Evolutionary conservation across 768 basidiomycete species (phyloP), one percentile per base, ranked within the genome.

Genomic region (Gymnopilus dilepis): DNA sequence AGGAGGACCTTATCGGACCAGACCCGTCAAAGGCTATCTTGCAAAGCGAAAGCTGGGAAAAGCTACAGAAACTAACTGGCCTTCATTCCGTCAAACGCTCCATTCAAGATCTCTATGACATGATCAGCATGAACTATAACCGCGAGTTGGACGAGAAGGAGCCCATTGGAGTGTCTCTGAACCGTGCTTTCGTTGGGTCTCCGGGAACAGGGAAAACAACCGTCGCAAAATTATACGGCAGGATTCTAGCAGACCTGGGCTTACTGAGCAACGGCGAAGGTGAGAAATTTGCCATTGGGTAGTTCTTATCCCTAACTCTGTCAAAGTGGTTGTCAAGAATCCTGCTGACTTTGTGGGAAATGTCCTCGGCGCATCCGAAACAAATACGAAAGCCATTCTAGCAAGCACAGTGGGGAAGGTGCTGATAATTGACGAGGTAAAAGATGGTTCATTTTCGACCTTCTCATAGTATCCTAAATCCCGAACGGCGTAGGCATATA

Each of bases 201-300:
- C 89, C 89, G 6, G 89, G 89, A 2, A 89, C 89, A 0, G 89
- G 89, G 0, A 91, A 90, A 69, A 91, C 89, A 0, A 86, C 86
- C 0, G 88, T 91, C 0, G 88, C 86, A 0, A 84, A 83, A 65
- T 67, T 88, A 4, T 91, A 90, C 63, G 89, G 89, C 0, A 80
- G 82, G 59, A 84, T 89, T 47, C 70, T 91, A 12, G 82, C 77
- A 0, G 87, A 89, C 51, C 69, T 91, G 1, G 81, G 83, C 4
- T 68, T 91, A n/a, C 68, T 91, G n/a, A 88, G 86, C 69, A 89
- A 87, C 41, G 87, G 86, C 8, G 89, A 91, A 84, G 88, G 89
- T 86, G 59, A 64, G 74, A n/a, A n/a, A n/a, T 22, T 22, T 19
- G 12, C 26, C 24, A 13, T 41, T 13, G 19, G 9, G 8, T 15